Conservation (phyloP, 495 filamentous ascomycete genomes). For the Aspergillus diversus region DNA sequence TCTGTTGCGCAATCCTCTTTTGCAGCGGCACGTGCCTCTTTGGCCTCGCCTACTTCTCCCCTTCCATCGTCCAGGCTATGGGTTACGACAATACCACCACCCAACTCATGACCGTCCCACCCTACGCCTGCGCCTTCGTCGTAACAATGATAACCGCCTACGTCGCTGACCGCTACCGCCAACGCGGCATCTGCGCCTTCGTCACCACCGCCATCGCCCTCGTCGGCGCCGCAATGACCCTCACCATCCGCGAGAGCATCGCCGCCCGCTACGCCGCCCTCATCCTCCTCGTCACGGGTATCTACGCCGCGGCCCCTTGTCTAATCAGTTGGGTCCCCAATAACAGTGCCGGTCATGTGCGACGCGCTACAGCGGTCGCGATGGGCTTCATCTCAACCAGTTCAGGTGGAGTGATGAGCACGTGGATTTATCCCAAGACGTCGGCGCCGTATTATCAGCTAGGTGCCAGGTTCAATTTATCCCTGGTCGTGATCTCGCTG, state of each 20-base stretch:
- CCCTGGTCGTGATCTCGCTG: constrained; percentile 10
- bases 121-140: constrained; percentile 15
- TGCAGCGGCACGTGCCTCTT: constrained; percentile 16
- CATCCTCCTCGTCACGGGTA: constrained; percentile 17
- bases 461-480: constrained; percentile 12
- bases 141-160: constrained; percentile 18
- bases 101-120: constrained; percentile 15
- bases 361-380: constrained; percentile 16
- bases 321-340: constrained; percentile 22
- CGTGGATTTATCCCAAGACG: constrained; percentile 22
- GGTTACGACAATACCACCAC: constrained; percentile 12
- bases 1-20: constrained; percentile 9
- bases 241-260: not conserved
- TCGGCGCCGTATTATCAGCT: constrained; percentile 19
- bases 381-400: constrained; percentile 19
- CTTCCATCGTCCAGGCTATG: constrained; percentile 17
- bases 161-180: constrained; percentile 18
- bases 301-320: constrained; percentile 18
- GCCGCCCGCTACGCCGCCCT: constrained; percentile 17
- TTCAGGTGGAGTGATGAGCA: constrained; percentile 18
- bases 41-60: constrained; percentile 21
- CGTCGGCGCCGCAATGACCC: constrained; percentile 11
- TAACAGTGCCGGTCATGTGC: constrained; percentile 17
- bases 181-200: constrained; percentile 15
- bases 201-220: constrained; percentile 15